Evolutionary conservation across 257 asterid genomes (phyloP).

Genomic region (Anisodus tanguticus): DNA sequence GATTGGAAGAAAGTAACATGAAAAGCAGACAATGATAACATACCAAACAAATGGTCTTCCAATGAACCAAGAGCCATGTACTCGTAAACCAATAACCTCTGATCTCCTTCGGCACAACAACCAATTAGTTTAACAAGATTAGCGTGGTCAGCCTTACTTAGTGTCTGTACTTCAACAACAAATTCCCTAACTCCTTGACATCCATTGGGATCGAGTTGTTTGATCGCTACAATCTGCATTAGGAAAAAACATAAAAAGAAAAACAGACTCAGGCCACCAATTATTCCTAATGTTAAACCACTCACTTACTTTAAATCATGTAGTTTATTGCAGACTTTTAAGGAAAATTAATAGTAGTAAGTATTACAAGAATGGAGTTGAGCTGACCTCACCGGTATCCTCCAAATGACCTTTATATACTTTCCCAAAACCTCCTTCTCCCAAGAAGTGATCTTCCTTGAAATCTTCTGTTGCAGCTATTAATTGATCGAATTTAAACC

Average conservation of each 20-base stretch:
- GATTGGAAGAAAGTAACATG: neutral
- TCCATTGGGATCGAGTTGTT: conserved; percentile 73
- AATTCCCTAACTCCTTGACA: conserved; percentile 80
- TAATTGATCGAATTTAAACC: conserved; percentile 40
- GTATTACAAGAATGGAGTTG: neutral
- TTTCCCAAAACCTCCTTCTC: conserved; percentile 83
- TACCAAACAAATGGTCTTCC: conserved; percentile 83
- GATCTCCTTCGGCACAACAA: conserved; percentile 73
- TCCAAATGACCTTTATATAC: conserved; percentile 61
- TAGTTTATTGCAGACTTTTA: neutral
- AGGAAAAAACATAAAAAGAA: neutral
- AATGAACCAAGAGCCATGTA: conserved; percentile 82
- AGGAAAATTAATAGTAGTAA: neutral
- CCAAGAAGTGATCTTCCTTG: conserved; percentile 58
- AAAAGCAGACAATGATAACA: conserved; percentile 2
- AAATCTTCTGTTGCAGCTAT: conserved; percentile 64
- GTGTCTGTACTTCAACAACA: conserved; percentile 67
- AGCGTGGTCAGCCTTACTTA: conserved; percentile 66
- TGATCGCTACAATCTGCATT: conserved; percentile 74
- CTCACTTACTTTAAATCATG: neutral
- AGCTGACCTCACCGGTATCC: conserved; percentile 63
- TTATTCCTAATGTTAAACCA: neutral
- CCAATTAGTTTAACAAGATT: conserved; percentile 80
- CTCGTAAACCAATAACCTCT: conserved; percentile 78
- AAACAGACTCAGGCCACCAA: neutral